Evolutionary conservation across 495 filamentous ascomycete species (phyloP), one percentile per base, ranked within the genome.

Genomic region (Tetracladium setigerum): DNA sequence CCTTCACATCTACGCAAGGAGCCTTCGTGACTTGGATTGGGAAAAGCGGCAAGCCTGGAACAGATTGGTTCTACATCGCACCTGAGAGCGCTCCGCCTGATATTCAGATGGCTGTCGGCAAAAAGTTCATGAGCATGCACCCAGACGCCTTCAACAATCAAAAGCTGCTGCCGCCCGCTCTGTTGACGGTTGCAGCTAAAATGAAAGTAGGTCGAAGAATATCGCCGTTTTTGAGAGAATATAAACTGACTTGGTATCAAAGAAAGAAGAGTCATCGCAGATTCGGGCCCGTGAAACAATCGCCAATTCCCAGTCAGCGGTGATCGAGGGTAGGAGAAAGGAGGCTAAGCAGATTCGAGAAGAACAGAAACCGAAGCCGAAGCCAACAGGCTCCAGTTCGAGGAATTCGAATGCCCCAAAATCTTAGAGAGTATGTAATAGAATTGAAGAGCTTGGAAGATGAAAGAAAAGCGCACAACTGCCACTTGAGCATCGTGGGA

Each of bases 181-280:
- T 45, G 5, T 45, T 45, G 19, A 35, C 16, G 8, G 30, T 45
- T 13, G 14, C 18, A 31, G 27, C 17, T 6, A 4, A 34, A 36
- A 18, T 45, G 42, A 45, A 33, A 32, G 42, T 31, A 45, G 30
- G 30, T n/a, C n/a, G n/a, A 6, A 45, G 36, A 5, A 45, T 32
- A 4, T 7, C 15, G 30, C 31, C 10, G n/a, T n/a, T 34, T 13
- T 10, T 8, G 5, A 12, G 10, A 30, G 5, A 8, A 31, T 5
- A 7, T 31, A n/a, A n/a, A n/a, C n/a, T n/a, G n/a, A n/a, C n/a
- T n/a, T n/a, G n/a, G n/a, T n/a, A n/a, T n/a, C n/a, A n/a, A 11
- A 45, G 42, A 45, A 45, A 19, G 30, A 19, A 12, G 42, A 45
- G 30, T 2, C 4, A 31, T 4, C 7, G 6, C 42, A 36, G 15